Evolutionary conservation across 2,329 filamentous ascomycete species (phyloP).

Genomic region (Trichoderma breve): DNA sequence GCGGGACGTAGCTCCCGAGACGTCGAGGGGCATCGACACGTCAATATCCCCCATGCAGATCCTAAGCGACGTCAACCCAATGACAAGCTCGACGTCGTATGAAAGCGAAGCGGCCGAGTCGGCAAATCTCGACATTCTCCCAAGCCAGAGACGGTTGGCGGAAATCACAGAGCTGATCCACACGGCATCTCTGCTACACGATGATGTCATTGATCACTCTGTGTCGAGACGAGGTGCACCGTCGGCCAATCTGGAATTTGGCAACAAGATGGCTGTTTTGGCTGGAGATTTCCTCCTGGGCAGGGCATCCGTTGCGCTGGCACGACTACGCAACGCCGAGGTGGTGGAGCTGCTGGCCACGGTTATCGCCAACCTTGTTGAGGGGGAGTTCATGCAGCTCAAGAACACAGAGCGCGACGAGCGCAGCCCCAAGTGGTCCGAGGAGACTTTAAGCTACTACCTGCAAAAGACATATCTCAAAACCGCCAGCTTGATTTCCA

Average conservation of each 20-base stretch:
- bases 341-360: constrained; percentile 93
- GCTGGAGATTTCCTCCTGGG: constrained; percentile 96
- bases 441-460: constrained; percentile 89
- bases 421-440: constrained; percentile 76
- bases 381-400: constrained; percentile 99
- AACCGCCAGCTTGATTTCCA: constrained; percentile 91
- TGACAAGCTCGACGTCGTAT: constrained; percentile 45
- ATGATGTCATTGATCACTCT: constrained; percentile 97
- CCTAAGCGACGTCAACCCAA: constrained; percentile 80
- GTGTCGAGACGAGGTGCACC: constrained; percentile 77
- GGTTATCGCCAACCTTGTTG: constrained; percentile 94
- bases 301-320: constrained; percentile 87
- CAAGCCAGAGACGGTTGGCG: constrained; percentile 86
- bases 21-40: constrained; percentile 48
- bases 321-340: constrained; percentile 85
- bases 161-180: constrained; percentile 98
- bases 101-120: constrained; percentile 38
- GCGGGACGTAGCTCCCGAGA: constrained; percentile 40
- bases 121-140: constrained; percentile 68
- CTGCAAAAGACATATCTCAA: constrained; percentile 98
- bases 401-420: constrained; percentile 94
- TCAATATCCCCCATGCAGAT: constrained; percentile 55
- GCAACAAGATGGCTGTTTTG: constrained; percentile 98
- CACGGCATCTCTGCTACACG: constrained; percentile 91
- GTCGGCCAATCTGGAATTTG: constrained; percentile 91